Evolutionary conservation across 768 basidiomycete genomes (phyloP).

Genomic region (Podaxis sp.): DNA sequence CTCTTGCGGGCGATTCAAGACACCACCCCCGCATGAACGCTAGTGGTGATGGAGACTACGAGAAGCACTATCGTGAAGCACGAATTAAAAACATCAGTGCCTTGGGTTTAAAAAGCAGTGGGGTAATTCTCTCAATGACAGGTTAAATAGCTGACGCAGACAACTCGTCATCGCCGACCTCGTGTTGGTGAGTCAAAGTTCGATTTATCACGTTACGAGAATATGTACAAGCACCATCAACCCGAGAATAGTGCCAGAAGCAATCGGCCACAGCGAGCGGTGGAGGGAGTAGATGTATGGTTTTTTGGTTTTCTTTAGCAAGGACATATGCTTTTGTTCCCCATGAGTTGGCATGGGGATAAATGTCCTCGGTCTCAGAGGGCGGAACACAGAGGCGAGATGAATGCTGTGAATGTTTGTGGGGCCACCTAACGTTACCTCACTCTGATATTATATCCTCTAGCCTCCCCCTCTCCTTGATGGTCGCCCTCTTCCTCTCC

Average conservation of each 20-base stretch:
- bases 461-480: background rate
- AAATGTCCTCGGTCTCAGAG: background rate
- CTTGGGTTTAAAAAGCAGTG: background rate
- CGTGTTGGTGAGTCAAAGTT: background rate
- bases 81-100: background rate
- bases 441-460: constrained; percentile 1
- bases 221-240: background rate
- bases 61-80: background rate
- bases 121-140: background rate
- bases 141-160: background rate
- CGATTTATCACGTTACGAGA: background rate
- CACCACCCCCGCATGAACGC: background rate
- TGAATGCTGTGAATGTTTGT: background rate
- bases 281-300: background rate
- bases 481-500: background rate
- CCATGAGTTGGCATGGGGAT: background rate
- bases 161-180: background rate
- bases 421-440: background rate
- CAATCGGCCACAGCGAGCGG: background rate
- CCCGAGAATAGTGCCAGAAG: background rate
- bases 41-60: background rate
- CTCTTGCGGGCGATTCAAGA: background rate
- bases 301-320: background rate
- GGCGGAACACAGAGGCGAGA: background rate
- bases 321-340: background rate